These are phyloP conservation scores for Hamamelis virginiana DNA, from an alignment of 164 flowering plant genomes.

Conservation along the genomic window DNA sequence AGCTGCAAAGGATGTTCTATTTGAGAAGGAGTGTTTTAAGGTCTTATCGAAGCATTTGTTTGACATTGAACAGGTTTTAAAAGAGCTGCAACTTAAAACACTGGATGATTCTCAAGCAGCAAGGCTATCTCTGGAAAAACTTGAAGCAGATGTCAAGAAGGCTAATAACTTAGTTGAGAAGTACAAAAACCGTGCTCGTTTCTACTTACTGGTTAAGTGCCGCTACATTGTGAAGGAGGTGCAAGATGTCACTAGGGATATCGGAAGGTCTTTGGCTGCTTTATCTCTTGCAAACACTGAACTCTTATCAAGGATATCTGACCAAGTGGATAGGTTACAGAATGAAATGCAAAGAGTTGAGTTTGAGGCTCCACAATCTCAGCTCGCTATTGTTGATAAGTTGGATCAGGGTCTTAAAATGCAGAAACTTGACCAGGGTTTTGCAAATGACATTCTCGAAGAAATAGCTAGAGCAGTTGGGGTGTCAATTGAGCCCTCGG, in stretches of 20 bases:
- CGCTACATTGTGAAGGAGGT: slow-evolving; percentile 61
- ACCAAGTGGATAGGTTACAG: slow-evolving; percentile 54
- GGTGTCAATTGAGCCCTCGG: slow-evolving; percentile 62
- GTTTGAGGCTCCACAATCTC: slow-evolving; percentile 52
- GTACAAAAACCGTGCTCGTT: slow-evolving; percentile 57
- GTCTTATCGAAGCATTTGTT: slow-evolving; percentile 51
- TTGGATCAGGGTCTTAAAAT: slow-evolving; percentile 54
- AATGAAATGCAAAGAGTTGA: slow-evolving; percentile 74
- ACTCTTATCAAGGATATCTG: slow-evolving; percentile 52
- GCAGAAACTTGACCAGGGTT: slow-evolving; percentile 54
- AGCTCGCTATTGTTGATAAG: slow-evolving; percentile 54
- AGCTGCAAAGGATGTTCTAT: slow-evolving; percentile 63
- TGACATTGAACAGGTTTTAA: slow-evolving; percentile 57
- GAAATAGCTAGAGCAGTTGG: slow-evolving; percentile 71
- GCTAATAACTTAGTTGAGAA: slow-evolving; percentile 63
- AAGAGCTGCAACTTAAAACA: slow-evolving; percentile 47
- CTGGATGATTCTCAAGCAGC: slow-evolving; percentile 65
- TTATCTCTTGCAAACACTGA: slow-evolving; percentile 60
- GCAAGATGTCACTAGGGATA: slow-evolving; percentile 58
- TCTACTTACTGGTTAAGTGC: slow-evolving; percentile 62
- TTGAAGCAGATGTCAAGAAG: slow-evolving; percentile 55
- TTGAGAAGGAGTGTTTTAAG: slow-evolving; percentile 69
- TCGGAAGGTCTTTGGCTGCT: slow-evolving; percentile 59
- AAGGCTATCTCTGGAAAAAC: slow-evolving; percentile 48
- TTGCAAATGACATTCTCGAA: slow-evolving; percentile 71